A percentile compares a stretch with the other conserved stretches of the same genome.
phyloP scores from a whole-genome alignment of 140 eudicot species.

The Anethum foeniculum region DNA sequence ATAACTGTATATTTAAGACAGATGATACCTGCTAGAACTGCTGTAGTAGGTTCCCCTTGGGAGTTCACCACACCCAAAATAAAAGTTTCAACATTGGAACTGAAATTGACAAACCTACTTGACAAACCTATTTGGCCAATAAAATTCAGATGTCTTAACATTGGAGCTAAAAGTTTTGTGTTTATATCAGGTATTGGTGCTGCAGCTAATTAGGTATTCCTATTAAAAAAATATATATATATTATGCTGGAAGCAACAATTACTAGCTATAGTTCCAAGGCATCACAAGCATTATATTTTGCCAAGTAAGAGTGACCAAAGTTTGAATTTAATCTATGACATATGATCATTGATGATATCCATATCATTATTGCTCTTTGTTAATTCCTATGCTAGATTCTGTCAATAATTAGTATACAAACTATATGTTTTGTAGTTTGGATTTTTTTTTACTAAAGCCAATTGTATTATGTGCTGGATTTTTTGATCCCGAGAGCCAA shows the following conservation, averaged over 20 bases:
- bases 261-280: slow-evolving; percentile 74
- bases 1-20: no score
- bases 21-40: no score
- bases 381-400: slow-evolving; percentile 40
- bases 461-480: neutral
- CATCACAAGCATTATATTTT: slow-evolving; percentile 92
- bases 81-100: no score
- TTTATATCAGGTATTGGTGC: slow-evolving; percentile 61
- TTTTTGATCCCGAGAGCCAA: neutral
- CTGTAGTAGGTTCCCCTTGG: slow-evolving; percentile 17
- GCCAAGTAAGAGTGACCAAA: slow-evolving; percentile 66
- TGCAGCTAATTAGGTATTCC: neutral
- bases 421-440: neutral
- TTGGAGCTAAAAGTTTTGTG: slow-evolving; percentile 55
- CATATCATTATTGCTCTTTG: neutral
- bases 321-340: neutral
- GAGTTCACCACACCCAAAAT: slow-evolving; percentile 25
- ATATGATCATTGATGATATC: neutral
- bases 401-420: slow-evolving; percentile 19
- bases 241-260: slow-evolving; percentile 41
- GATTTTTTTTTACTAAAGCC: no score
- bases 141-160: slow-evolving; percentile 58
- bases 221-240: neutral
- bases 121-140: slow-evolving; percentile 74
- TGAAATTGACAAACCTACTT: slow-evolving; percentile 65